A percentile compares a stretch with the other conserved stretches of the same genome.
These are phyloP conservation scores for Ogataea haglerorum DNA, from an alignment of 805 yeast species.

Conservation along the genomic window DNA sequence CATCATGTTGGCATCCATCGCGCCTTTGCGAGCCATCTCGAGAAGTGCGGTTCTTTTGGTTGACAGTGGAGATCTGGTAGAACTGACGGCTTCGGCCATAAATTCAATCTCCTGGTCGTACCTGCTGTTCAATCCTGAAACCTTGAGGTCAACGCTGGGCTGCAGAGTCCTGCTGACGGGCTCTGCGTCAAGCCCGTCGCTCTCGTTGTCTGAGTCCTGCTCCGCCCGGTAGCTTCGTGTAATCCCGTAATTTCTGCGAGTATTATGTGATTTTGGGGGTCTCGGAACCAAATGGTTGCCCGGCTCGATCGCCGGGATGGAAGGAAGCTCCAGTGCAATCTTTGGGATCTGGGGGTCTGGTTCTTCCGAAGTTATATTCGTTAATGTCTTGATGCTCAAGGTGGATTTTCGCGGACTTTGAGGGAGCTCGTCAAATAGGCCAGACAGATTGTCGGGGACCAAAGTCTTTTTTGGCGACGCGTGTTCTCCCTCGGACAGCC, in stretches of 20 bases:
- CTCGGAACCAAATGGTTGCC: not conserved
- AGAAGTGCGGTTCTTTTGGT: slow-evolving; percentile 20
- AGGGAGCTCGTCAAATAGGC: slow-evolving; percentile 8
- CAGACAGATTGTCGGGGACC: not conserved
- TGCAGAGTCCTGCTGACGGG: slow-evolving; percentile 17
- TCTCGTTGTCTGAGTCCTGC: slow-evolving; percentile 11
- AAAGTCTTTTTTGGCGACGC: not conserved
- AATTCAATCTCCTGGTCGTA: slow-evolving; percentile 17
- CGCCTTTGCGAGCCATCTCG: slow-evolving; percentile 26
- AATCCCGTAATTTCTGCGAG: slow-evolving; percentile 27
- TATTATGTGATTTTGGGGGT: not conserved
- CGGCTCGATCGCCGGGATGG: no score
- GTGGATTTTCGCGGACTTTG: slow-evolving; percentile 6
- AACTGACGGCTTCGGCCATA: slow-evolving; percentile 11
- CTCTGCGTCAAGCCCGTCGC: slow-evolving; percentile 13
- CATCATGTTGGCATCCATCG: slow-evolving; percentile 21
- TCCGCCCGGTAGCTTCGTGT: slow-evolving; percentile 28
- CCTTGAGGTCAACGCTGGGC: slow-evolving; percentile 29
- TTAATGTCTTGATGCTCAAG: not conserved
- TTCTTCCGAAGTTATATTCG: not conserved
- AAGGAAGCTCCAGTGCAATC: no score
- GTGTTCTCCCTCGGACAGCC: not conserved
- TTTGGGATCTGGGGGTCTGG: not conserved
- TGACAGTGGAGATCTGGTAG: slow-evolving; percentile 13
- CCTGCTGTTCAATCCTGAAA: slow-evolving; percentile 31